Evolutionary conservation across 2,329 filamentous ascomycete species (phyloP), one percentile per base, ranked within the genome.

Genomic region (Fusarium sp.): DNA sequence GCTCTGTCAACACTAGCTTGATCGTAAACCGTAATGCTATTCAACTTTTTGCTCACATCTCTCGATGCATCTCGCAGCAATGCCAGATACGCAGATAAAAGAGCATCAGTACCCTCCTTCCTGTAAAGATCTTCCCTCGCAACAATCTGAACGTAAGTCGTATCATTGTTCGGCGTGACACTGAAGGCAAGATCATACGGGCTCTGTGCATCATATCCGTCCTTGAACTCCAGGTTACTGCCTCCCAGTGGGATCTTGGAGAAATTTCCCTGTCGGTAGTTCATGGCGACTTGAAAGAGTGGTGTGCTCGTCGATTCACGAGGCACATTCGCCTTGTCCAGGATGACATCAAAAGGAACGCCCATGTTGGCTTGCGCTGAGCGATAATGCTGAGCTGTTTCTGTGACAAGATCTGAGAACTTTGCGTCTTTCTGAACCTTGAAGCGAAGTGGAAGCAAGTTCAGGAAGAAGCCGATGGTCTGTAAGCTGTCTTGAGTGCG

Each of bases 181-280:
- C 56, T 59, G 7, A 59, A 59, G 3, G 56, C 56, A 33, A 59
- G 27, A 30, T 59, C 46, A 5, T 59, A 59, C 5, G 56, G 46
- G 3, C 56, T 59, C 14, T 59, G 56, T 2, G 46, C 46, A 42
- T 59, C 56, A 6, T 30, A 30, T 0, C 56, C 56, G 6, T 54
- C 37, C 30, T 42, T 20, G 18, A 53, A 52, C 14, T 59, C 37
- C 3, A 54, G 30, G 1, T 7, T 20, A 1, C 46, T 53, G 26
- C 46, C 56, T 9, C 56, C 56, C 6, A 59, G 46, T 0, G 56
- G 37, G 14, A 54, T 41, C 9, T 42, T 37, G 6, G 56, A 53
- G 46, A 59, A 59, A 14, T 54, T 59, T 5, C 56, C 56, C 23
- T 59, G 56, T 5, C 56, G 20, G 4, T 53, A 54, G 20, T 59